Percentiles rank a stretch among this genome's conserved stretches.
phyloP scores from a whole-genome alignment of 305 asterid genomes.

The Solanum chacoense region DNA sequence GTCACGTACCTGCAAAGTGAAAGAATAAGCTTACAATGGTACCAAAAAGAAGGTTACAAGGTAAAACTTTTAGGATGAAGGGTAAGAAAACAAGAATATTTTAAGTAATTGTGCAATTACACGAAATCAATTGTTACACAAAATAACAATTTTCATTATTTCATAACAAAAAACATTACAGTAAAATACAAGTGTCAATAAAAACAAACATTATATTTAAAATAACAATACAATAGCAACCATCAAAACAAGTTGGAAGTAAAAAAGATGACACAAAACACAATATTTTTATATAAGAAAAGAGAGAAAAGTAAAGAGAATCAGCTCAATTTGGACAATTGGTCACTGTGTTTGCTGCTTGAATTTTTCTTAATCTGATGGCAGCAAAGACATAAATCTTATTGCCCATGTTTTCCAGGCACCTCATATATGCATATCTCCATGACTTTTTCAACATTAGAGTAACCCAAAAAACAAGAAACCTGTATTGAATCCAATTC shows the following conservation, averaged over 20 bases:
- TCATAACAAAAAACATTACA: background rate
- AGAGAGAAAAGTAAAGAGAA: background rate
- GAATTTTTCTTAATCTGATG: background rate
- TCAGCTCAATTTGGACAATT: background rate
- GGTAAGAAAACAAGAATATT: too few species aligned
- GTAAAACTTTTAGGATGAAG: too few species aligned
- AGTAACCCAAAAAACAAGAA: background rate
- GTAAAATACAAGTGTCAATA: fast-evolving
- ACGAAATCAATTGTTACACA: background rate
- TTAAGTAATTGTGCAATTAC: background rate
- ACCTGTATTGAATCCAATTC: background rate
- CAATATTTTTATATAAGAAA: background rate
- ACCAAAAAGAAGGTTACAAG: too few species aligned
- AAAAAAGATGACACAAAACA: too few species aligned
- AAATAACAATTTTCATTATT: background rate
- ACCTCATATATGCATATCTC: background rate
- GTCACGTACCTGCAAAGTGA: background rate
- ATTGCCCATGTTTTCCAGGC: background rate
- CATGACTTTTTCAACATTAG: background rate
- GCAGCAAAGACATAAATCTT: constrained; percentile 3
- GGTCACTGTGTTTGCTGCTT: background rate
- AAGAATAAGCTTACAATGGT: too few species aligned
- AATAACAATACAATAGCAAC: too few species aligned
- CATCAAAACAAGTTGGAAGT: background rate
- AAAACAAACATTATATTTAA: too few species aligned